Conservation (phyloP, 805 yeast species). For the Metschnikowia arizonensis region DNA sequence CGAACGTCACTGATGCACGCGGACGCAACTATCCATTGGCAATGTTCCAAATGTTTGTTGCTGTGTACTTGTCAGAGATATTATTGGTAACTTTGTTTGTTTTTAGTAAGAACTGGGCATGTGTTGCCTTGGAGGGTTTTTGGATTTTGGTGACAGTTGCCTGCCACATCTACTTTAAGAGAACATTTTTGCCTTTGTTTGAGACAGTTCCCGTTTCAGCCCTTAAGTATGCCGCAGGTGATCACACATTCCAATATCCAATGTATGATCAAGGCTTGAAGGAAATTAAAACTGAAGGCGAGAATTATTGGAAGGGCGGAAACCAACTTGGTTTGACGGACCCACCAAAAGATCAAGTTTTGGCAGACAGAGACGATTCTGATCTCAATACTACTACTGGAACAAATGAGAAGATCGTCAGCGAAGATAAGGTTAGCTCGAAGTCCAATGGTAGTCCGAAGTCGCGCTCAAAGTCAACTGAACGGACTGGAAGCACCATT, state of each 20-base stretch:
- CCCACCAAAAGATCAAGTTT: constrained; percentile 14
- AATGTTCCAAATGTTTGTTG: constrained; percentile 67
- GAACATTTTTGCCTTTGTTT: constrained; percentile 56
- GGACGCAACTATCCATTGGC: constrained; percentile 75
- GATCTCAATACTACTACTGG: constrained; percentile 11
- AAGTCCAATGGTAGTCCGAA: constrained; percentile 3
- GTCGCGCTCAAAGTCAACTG: constrained; percentile 1
- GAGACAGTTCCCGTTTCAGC: constrained; percentile 71
- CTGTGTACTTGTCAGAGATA: constrained; percentile 65
- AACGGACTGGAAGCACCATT: constrained; percentile 9
- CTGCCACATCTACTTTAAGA: constrained; percentile 55
- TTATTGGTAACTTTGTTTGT: constrained; percentile 69
- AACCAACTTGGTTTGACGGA: constrained; percentile 35
- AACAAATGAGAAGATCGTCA: constrained; percentile 10
- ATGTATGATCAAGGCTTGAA: constrained; percentile 58
- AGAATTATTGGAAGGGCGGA: constrained; percentile 44
- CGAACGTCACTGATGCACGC: constrained; percentile 53
- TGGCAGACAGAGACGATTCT: constrained; percentile 16
- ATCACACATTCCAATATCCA: constrained; percentile 49
- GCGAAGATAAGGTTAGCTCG: constrained; percentile 4
- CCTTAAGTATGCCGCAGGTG: constrained; percentile 44
- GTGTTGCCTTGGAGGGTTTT: constrained; percentile 66
- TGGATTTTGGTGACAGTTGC: constrained; percentile 53
- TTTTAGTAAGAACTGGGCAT: constrained; percentile 75
- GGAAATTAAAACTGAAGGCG: constrained; percentile 53